Conservation (phyloP, 148 eudicot species). For the Dysphania ambrosioides region DNA sequence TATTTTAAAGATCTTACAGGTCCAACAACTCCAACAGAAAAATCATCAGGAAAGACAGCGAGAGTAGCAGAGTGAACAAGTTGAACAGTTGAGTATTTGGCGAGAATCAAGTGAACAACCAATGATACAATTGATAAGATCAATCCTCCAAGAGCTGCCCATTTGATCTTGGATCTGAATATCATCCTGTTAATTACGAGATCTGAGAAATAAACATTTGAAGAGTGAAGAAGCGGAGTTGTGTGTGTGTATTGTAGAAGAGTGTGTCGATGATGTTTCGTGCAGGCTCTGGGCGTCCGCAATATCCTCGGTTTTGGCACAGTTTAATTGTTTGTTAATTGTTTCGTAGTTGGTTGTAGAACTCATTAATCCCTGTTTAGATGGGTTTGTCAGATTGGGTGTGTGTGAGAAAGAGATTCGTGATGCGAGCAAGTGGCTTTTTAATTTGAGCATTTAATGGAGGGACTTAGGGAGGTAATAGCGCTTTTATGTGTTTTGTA, state of each 20-base stretch:
- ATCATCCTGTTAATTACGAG: conserved; percentile 41
- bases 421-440: no score
- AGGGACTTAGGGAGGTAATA: no score
- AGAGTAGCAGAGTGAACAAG: conserved; percentile 36
- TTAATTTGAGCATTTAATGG: no score
- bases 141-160: conserved; percentile 68
- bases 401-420: no score
- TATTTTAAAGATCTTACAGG: conserved; percentile 36
- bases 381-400: neutral
- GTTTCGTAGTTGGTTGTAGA: neutral
- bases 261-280: conserved; percentile 24
- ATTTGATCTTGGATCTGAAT: conserved; percentile 68
- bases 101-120: conserved; percentile 57
- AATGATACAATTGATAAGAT: conserved; percentile 57
- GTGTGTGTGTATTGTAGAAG: no score
- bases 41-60: conserved; percentile 45
- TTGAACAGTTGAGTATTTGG: conserved; percentile 54
- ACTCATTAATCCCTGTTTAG: neutral
- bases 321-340: neutral
- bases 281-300: conserved; percentile 19
- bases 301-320: neutral
- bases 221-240: neutral
- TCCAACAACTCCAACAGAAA: conserved; percentile 31
- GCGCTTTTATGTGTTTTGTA: no score
- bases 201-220: conserved; percentile 9